phyloP scores from a whole-genome alignment of 331 rosid genomes.

The Phaseolus coccineus region DNA sequence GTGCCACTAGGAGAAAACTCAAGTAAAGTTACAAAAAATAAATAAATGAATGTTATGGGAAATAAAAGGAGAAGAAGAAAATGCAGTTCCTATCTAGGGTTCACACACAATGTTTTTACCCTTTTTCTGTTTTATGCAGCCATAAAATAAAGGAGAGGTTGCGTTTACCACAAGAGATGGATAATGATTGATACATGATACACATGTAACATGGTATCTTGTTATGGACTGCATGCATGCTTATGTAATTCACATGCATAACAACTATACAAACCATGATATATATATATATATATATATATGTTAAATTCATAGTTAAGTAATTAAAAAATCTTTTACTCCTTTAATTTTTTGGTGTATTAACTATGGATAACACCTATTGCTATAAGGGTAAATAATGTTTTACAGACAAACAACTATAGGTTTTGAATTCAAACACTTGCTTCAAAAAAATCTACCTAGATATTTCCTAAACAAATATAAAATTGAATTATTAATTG shows the following conservation, averaged over 20 bases:
- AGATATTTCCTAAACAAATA: background rate
- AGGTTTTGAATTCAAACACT: background rate
- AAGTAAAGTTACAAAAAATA: constrained; percentile 9
- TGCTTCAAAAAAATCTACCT: background rate
- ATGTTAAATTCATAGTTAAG: too few relatives aligned
- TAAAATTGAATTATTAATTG: background rate
- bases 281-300: too few relatives aligned
- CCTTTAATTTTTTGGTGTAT: background rate
- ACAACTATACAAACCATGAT: constrained; percentile 13
- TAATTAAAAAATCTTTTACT: background rate
- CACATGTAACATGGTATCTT: constrained; percentile 21
- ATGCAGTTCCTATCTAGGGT: background rate
- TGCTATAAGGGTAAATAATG: background rate
- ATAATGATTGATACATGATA: constrained; percentile 27
- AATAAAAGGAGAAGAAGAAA: constrained; percentile 9
- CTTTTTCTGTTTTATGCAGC: constrained; percentile 14
- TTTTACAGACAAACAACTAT: background rate
- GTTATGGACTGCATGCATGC: constrained; percentile 18
- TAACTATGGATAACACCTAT: background rate
- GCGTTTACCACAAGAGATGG: constrained; percentile 44
- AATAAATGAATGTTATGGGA: background rate
- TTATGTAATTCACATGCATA: constrained; percentile 40
- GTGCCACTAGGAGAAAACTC: constrained; percentile 1
- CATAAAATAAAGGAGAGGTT: constrained; percentile 49
- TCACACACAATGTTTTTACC: constrained; percentile 37